Evolutionary conservation across 805 yeast species (phyloP).

Genomic region (Komagataella kurtzmanii): DNA sequence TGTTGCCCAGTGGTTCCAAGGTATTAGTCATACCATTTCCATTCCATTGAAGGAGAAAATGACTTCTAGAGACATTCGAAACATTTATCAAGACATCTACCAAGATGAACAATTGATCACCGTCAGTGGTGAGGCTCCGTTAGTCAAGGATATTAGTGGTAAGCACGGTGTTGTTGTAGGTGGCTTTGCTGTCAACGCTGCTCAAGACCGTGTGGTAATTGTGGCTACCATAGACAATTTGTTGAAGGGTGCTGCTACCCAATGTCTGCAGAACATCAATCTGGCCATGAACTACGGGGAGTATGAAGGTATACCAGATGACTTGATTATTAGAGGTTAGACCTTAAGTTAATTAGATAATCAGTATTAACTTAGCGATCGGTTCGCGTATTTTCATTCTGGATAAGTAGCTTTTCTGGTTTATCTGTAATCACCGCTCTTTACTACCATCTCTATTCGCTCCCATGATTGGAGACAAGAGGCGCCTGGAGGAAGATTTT

Average conservation of each 20-base stretch:
- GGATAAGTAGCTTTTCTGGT: not conserved
- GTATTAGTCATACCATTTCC: constrained; percentile 83
- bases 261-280: constrained; percentile 93
- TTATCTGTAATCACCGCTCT: not conserved
- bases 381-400: not conserved
- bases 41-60: constrained; percentile 70
- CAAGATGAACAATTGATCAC: constrained; percentile 77
- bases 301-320: constrained; percentile 86
- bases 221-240: constrained; percentile 94
- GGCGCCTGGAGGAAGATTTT: not conserved
- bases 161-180: constrained; percentile 94
- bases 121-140: constrained; percentile 84
- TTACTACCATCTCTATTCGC: not conserved
- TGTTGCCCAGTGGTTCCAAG: constrained; percentile 99
- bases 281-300: constrained; percentile 83
- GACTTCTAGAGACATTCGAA: constrained; percentile 71
- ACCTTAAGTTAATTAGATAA: not conserved
- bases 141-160: constrained; percentile 82
- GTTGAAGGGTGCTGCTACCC: constrained; percentile 97
- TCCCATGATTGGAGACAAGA: not conserved
- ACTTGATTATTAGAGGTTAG: constrained; percentile 37
- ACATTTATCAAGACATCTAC: constrained; percentile 78
- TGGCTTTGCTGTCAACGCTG: constrained; percentile 86
- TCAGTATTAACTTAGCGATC: not conserved
- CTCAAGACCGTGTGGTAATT: constrained; percentile 80